phyloP scores from a whole-genome alignment of 139 green algal genomes.

The Chlamydomonas sphaeroides region DNA sequence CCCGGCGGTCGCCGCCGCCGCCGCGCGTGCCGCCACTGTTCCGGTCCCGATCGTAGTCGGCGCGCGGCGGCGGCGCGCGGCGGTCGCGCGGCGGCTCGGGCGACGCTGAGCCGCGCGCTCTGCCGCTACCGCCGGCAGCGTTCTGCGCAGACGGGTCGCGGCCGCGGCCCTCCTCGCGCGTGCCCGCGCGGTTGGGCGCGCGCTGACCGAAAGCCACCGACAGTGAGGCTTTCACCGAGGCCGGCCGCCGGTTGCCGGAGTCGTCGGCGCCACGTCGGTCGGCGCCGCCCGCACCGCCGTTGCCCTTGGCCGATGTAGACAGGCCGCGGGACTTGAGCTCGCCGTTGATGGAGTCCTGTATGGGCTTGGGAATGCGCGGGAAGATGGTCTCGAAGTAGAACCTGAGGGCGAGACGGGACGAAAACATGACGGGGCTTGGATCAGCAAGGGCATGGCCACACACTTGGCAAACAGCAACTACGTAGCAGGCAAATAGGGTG shows the following conservation, averaged over 20 bases:
- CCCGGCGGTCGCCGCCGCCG: conserved; percentile 8
- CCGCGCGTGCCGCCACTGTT: conserved; percentile 13
- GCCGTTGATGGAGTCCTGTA: conserved; percentile 77
- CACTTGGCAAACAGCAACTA: too few species aligned
- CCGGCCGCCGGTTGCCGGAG: conserved; percentile 70
- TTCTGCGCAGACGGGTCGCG: conserved; percentile 33
- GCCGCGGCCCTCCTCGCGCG: conserved; percentile 71
- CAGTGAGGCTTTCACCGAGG: conserved; percentile 90
- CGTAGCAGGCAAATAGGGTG: too few species aligned
- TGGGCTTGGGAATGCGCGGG: conserved; percentile 91
- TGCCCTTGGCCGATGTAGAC: conserved; percentile 79
- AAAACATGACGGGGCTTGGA: too few species aligned
- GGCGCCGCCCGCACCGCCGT: conserved; percentile 78
- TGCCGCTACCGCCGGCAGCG: not conserved
- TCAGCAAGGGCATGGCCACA: not conserved
- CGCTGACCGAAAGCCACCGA: conserved; percentile 94
- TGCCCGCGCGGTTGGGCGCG: conserved; percentile 85
- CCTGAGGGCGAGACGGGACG: too few species aligned
- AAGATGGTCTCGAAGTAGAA: conserved; percentile 99
- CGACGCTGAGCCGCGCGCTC: conserved; percentile 3
- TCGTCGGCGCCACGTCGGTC: conserved; percentile 84
- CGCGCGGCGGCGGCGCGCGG: not conserved
- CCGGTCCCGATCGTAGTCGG: conserved; percentile 28
- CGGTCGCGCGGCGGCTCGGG: conserved; percentile 16
- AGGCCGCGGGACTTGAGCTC: conserved; percentile 75